A percentile compares a stretch with the other conserved stretches of the same genome.
phyloP scores from a whole-genome alignment of 1,284 basidiomycete species.

The Peniophora sp. region DNA sequence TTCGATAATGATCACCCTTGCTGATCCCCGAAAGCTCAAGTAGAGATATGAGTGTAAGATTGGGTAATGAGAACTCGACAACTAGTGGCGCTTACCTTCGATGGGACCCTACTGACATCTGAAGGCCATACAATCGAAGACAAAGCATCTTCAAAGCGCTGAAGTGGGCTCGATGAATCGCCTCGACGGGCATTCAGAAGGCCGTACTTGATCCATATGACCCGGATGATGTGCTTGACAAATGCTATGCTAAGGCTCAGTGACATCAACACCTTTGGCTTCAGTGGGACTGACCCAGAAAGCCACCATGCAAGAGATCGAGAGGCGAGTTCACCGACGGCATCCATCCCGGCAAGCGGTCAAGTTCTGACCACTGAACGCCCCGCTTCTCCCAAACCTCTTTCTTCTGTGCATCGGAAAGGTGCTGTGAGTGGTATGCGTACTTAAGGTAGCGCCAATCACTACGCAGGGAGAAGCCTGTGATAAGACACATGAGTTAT shows the following conservation, averaged over 20 bases:
- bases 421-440: constrained; percentile 6
- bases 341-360: constrained; percentile 12
- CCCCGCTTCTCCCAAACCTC: constrained; percentile 11
- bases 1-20: constrained; percentile 20
- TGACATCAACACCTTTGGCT: not conserved
- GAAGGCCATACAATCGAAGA: constrained; percentile 18
- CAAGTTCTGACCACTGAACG: constrained; percentile 10
- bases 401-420: not conserved
- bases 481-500: not conserved
- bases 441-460: constrained; percentile 13
- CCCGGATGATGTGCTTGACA: constrained; percentile 15
- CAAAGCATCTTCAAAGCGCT: too few species aligned
- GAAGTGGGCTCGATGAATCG: too few species aligned
- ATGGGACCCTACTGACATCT: constrained; percentile 11
- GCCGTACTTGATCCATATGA: constrained; percentile 11
- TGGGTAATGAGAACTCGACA: too few species aligned
- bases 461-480: constrained; percentile 1
- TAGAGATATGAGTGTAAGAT: too few species aligned
- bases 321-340: constrained; percentile 4
- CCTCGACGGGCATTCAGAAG: too few species aligned
- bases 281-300: constrained; percentile 5
- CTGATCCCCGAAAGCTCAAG: constrained; percentile 2
- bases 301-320: constrained; percentile 14
- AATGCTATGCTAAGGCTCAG: constrained; percentile 4
- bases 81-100: too few species aligned